Percentiles rank a stretch among this genome's conserved stretches.
These are phyloP conservation scores for Ustilago xerochloae DNA, from an alignment of 1,284 basidiomycete genomes.

Conservation along the genomic window DNA sequence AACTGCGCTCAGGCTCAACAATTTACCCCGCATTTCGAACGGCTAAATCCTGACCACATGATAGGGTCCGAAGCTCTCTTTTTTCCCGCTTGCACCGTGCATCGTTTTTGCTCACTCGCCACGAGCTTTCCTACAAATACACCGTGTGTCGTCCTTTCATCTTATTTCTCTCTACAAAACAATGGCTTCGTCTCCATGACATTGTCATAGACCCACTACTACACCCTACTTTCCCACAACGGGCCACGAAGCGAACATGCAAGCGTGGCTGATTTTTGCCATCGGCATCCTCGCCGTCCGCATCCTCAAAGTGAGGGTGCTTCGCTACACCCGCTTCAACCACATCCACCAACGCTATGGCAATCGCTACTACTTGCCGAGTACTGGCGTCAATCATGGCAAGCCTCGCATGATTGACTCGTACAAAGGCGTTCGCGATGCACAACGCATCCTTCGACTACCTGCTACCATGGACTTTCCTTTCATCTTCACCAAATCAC, in stretches of 20 bases:
- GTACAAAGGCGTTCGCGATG: conserved; percentile 41
- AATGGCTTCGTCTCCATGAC: too few relatives aligned
- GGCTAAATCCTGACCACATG: not conserved
- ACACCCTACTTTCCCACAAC: too few relatives aligned
- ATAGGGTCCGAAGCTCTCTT: not conserved
- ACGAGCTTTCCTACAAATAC: too few relatives aligned
- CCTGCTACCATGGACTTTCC: conserved; percentile 19
- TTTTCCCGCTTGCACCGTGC: too few relatives aligned
- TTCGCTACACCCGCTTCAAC: conserved; percentile 8
- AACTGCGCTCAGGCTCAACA: not conserved
- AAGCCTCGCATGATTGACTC: conserved; percentile 46
- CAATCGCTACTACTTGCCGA: conserved; percentile 19
- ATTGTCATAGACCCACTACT: too few relatives aligned
- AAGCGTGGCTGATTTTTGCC: conserved; percentile 9
- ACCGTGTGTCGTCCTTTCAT: not conserved
- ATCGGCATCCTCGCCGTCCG: conserved; percentile 13
- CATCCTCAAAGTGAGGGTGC: conserved; percentile 9
- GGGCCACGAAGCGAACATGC: too few relatives aligned
- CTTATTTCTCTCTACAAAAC: not conserved
- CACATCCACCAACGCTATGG: conserved; percentile 45
- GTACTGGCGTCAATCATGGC: conserved; percentile 9
- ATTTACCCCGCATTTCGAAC: not conserved
- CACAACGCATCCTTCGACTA: conserved; percentile 39
- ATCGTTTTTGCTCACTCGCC: too few relatives aligned
- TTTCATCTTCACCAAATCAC: conserved; percentile 29